Evolutionary conservation across 2,329 filamentous ascomycete genomes (phyloP), one percentile per base, ranked within the genome.

Genomic region (Penicillium capsulatum): DNA sequence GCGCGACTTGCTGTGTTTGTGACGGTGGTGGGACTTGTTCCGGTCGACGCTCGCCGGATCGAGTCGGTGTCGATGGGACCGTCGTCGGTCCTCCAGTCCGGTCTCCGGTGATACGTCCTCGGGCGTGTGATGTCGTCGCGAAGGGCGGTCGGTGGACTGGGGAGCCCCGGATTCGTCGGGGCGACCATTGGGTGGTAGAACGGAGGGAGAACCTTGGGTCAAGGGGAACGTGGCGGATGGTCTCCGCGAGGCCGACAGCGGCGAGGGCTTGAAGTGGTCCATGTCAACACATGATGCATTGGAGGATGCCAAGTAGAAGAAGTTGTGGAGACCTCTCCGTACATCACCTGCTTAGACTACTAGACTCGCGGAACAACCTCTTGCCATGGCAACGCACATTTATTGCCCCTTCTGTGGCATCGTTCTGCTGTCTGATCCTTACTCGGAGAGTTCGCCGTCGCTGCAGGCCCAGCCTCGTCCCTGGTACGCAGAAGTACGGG

Each of bases 1-100:
- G 27, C 57, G 57, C 20, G 61, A 60, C 40, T 60, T 63, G 52
- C 47, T 56, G 32, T 54, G 48, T 35, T 54, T 58, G 28, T 58
- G 54, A 17, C 55, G 58, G 39, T 51, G 51, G 15, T 44, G 48
- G n/a, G 42, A 37, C 24, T 40, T 52, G 6, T 33, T 26, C 1
- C 36, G 38, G 33, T 50, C 48, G 15, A 48, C 45, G 9, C 32
- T n/a, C 10, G 38, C 13, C 31, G 30, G 43, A 29, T 52, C 51
- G 14, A 42, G 19, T 15, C 31, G 19, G 3, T 13, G 40, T 33
- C 42, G 36, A 4, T 44, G 34, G 8, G 31, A 29, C 7, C 40
- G 36, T 31, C 32, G 40, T 10, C 22, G 45, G n/a, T n/a, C n/a
- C n/a, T n/a, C n/a, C n/a, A n/a, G n/a, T n/a, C n/a, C n/a, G n/a